Evolutionary conservation across 2,329 filamentous ascomycete species (phyloP).

Genomic region (Sporothrix brasiliensis): DNA sequence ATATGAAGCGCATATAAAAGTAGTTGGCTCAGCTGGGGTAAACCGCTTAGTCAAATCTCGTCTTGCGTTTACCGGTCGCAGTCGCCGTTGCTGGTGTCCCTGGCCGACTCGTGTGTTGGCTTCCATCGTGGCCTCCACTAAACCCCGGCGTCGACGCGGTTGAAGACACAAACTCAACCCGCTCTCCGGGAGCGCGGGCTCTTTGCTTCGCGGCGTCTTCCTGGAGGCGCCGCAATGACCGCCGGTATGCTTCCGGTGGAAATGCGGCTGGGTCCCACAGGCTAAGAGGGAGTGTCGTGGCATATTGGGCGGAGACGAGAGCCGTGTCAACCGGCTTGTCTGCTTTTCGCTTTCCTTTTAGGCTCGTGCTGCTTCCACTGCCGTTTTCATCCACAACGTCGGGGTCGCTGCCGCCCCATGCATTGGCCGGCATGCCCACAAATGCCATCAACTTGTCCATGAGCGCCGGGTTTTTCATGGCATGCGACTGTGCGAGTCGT

Average conservation of each 20-base stretch:
- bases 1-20: too few relatives aligned
- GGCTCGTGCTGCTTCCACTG: not conserved
- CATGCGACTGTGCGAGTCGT: conserved; percentile 66
- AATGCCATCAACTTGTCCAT: conserved; percentile 73
- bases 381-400: conserved; percentile 37
- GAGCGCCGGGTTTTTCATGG: conserved; percentile 71
- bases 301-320: conserved; percentile 56
- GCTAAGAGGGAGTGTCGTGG: conserved; percentile 59
- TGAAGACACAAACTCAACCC: conserved; percentile 56
- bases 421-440: conserved; percentile 49
- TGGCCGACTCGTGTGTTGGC: conserved; percentile 42
- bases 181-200: conserved; percentile 49
- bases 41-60: conserved; percentile 41
- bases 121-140: not conserved
- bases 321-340: conserved; percentile 19
- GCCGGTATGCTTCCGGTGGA: conserved; percentile 58
- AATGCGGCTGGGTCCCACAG: conserved; percentile 63
- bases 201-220: conserved; percentile 51
- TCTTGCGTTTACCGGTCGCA: conserved; percentile 42
- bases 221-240: conserved; percentile 54
- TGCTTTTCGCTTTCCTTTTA: conserved; percentile 32
- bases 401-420: conserved; percentile 43
- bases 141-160: conserved; percentile 35
- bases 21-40: too few relatives aligned
- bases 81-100: conserved; percentile 38